Evolutionary conservation across 1,139 yeast genomes (phyloP).

Genomic region (Protomyces pachydermus): DNA sequence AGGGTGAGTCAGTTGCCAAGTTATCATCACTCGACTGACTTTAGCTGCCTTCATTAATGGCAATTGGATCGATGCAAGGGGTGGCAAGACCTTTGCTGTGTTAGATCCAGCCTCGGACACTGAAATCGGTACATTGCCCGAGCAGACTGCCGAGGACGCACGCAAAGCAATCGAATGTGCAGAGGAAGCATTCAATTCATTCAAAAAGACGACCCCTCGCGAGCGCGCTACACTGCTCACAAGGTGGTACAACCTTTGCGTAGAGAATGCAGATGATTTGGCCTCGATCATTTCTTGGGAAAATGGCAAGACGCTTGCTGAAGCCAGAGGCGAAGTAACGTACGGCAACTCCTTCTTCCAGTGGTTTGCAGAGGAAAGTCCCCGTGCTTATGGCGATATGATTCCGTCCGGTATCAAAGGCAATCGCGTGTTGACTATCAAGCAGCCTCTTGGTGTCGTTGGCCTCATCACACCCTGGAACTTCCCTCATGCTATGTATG

Average conservation of each 20-base stretch:
- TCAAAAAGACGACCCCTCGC: slow-evolving; percentile 57
- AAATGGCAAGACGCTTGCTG: slow-evolving; percentile 79
- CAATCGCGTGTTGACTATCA: slow-evolving; percentile 45
- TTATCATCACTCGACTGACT: neutral
- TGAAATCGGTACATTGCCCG: slow-evolving; percentile 53
- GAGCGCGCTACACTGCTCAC: slow-evolving; percentile 64
- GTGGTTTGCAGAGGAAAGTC: slow-evolving; percentile 87
- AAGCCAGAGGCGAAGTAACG: slow-evolving; percentile 69
- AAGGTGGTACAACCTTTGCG: slow-evolving; percentile 58
- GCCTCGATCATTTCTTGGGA: slow-evolving; percentile 71
- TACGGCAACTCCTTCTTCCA: slow-evolving; percentile 79
- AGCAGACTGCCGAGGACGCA: slow-evolving; percentile 49
- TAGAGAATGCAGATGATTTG: slow-evolving; percentile 66
- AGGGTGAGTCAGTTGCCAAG: neutral
- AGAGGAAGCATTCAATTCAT: slow-evolving; percentile 53
- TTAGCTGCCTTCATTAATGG: slow-evolving; percentile 60
- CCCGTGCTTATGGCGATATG: slow-evolving; percentile 66
- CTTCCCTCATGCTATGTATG: slow-evolving; percentile 90
- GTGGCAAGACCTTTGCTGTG: slow-evolving; percentile 58
- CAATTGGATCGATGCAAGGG: slow-evolving; percentile 54
- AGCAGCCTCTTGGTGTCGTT: slow-evolving; percentile 54
- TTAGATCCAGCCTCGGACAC: slow-evolving; percentile 69
- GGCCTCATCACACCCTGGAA: slow-evolving; percentile 95
- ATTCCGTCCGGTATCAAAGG: slow-evolving; percentile 59
- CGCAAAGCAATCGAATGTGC: slow-evolving; percentile 56